Conservation (phyloP, 805 yeast genomes). For the Kuraishia hungarica region DNA sequence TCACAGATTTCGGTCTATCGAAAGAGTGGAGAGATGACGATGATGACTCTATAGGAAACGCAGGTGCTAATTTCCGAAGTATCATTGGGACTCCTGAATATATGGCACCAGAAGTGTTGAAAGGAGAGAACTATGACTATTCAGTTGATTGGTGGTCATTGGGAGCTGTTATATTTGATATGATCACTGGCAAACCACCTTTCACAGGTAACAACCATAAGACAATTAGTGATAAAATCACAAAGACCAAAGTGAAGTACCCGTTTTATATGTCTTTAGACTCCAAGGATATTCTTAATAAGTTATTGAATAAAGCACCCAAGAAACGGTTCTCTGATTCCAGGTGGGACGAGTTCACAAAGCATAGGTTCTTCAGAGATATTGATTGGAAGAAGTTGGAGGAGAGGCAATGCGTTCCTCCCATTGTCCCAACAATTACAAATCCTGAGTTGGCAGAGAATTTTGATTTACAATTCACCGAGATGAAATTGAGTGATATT, state of each 20-base stretch:
- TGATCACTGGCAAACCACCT: constrained; percentile 83
- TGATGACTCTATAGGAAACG: constrained; percentile 24
- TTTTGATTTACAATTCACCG: constrained; percentile 73
- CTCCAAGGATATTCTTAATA: constrained; percentile 65
- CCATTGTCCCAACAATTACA: constrained; percentile 72
- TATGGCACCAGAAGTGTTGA: constrained; percentile 85
- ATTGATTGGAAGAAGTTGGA: constrained; percentile 60
- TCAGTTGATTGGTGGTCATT: constrained; percentile 90
- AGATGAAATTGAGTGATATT: constrained; percentile 27
- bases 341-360: constrained; percentile 44
- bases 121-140: constrained; percentile 69
- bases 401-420: constrained; percentile 61
- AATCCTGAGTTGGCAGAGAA: constrained; percentile 81
- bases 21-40: constrained; percentile 37
- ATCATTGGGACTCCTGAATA: constrained; percentile 75
- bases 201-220: constrained; percentile 79
- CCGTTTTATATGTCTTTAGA: constrained; percentile 75
- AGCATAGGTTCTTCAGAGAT: constrained; percentile 70
- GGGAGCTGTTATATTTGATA: constrained; percentile 74
- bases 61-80: constrained; percentile 18
- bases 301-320: constrained; percentile 64
- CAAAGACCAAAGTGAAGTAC: constrained; percentile 51
- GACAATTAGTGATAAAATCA: constrained; percentile 66
- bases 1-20: constrained; percentile 81
- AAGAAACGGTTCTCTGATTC: constrained; percentile 52